A percentile compares a stretch with the other conserved stretches of the same genome.
Conservation (phyloP, 768 basidiomycete genomes). For the Holtermannia corniformis region DNA sequence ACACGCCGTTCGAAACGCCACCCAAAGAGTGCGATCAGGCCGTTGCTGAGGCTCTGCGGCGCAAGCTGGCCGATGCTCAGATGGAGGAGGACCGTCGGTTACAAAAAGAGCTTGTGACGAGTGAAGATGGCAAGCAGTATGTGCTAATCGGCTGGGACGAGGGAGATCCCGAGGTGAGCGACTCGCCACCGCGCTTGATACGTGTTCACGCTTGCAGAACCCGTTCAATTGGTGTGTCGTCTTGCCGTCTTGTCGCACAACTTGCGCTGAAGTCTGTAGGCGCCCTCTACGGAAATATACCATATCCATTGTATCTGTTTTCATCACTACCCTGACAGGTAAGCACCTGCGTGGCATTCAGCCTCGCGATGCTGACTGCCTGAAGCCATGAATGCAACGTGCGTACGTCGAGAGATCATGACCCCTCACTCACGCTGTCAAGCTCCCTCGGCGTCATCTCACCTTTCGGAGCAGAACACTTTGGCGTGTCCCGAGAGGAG, state of each 20-base stretch:
- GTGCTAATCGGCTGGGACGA: conserved; percentile 33
- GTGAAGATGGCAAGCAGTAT: conserved; percentile 20
- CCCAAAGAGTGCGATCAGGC: too few species aligned
- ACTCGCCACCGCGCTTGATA: not conserved
- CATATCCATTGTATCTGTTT: conserved; percentile 15
- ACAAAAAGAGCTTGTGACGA: not conserved
- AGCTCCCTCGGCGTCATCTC: conserved; percentile 8
- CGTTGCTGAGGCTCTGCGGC: not conserved
- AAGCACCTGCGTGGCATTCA: too few species aligned
- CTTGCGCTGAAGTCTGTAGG: too few species aligned
- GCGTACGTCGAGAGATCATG: too few species aligned
- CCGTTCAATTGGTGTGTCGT: conserved; percentile 38
- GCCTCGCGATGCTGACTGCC: too few species aligned
- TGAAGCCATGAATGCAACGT: too few species aligned
- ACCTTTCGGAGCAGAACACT: conserved; percentile 13
- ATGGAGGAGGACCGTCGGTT: not conserved
- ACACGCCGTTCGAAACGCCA: not conserved
- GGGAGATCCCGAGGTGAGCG: conserved; percentile 33
- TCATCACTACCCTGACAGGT: conserved; percentile 22
- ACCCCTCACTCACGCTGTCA: too few species aligned
- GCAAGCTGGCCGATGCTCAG: not conserved
- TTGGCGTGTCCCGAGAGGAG: conserved; percentile 9
- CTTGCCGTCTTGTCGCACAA: too few species aligned
- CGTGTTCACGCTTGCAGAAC: conserved; percentile 15
- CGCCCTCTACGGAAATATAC: conserved; percentile 21